Base-by-base conservation (phyloP, 352 stramenopile species). In the Phytophthora cactorum region DNA sequence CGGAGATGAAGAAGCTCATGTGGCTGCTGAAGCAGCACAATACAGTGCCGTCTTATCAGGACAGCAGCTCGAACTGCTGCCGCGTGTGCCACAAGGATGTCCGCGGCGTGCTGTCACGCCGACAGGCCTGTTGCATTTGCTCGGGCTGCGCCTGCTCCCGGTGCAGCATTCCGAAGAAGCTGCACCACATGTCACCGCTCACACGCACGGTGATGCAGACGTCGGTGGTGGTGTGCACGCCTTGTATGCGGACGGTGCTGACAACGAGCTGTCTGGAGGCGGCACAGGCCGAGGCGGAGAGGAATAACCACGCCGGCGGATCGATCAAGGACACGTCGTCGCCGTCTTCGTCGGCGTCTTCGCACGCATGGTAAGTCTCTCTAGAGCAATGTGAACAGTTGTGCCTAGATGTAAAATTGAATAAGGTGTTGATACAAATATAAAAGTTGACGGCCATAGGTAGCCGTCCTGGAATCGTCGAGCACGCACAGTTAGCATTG, bases 1-100 rank as follows among this genome's bases (percentile, higher is more conserved):
- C 71, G 14, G 62, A 78, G 58, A 74, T 75, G 62, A 78, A 78
- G 61, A 78, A 78, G 31, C 67, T 75, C 17, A 46, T 59, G 52
- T 78, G 67, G 62, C 50, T 75, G 25, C 36, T 75, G 49, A 69
- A 62, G 25, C 69, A 75, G 44, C 63, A 62, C 49, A 74, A 71
- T 50, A 4, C 36, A 4, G 4, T 43, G 14, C 29, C 43, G 7
- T 38, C 45, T 8, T 29, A 43, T 12, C 38, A 66, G 31, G 5
- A 55, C 41, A 63, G 43, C 41, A 69, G 51, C 14, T 60, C 54
- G 2, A 34, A 36, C 3, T 57, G 11, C 31, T 82, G 71, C 54
- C 59, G 57, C 15, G 54, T 78, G 60, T 82, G 71, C 39, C 39
- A 63, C 15, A 73, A 72, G 10, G 55, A 72, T 31, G 38, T 75